Conservation (phyloP, 257 asterid species). For the Verbena officinalis region DNA sequence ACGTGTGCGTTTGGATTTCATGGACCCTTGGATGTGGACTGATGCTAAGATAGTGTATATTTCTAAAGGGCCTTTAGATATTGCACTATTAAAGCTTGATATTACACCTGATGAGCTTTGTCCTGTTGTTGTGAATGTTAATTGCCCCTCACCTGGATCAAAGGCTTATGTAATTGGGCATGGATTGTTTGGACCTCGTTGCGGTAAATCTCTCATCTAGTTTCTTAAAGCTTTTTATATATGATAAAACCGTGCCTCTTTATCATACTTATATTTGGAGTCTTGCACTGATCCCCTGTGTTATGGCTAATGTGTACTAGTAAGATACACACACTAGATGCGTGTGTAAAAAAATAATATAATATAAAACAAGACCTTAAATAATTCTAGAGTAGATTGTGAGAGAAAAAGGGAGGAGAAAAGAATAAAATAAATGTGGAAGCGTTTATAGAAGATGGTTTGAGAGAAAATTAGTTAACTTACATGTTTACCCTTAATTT, state of each 20-base stretch:
- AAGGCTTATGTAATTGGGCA: conserved; percentile 89
- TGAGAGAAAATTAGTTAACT: too few species aligned
- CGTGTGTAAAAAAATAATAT: too few species aligned
- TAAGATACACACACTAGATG: too few species aligned
- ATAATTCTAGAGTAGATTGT: too few species aligned
- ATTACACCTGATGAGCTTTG: conserved; percentile 65
- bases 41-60: conserved; percentile 78
- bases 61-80: conserved; percentile 91
- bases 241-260: background rate
- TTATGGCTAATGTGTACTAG: too few species aligned
- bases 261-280: background rate
- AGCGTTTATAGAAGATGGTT: too few species aligned
- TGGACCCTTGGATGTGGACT: conserved; percentile 94
- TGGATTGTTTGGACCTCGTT: conserved; percentile 97
- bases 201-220: conserved; percentile 49
- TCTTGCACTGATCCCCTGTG: too few species aligned
- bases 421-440: too few species aligned
- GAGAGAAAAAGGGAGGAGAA: too few species aligned
- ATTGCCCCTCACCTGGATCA: conserved; percentile 80
- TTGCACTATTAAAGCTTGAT: conserved; percentile 87
- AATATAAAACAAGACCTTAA: too few species aligned
- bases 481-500: too few species aligned
- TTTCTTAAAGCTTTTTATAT: background rate
- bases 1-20: conserved; percentile 76
- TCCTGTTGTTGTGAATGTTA: conserved; percentile 66